Evolutionary conservation across 2,329 filamentous ascomycete genomes (phyloP).

Genomic region (Claviceps sp.): DNA sequence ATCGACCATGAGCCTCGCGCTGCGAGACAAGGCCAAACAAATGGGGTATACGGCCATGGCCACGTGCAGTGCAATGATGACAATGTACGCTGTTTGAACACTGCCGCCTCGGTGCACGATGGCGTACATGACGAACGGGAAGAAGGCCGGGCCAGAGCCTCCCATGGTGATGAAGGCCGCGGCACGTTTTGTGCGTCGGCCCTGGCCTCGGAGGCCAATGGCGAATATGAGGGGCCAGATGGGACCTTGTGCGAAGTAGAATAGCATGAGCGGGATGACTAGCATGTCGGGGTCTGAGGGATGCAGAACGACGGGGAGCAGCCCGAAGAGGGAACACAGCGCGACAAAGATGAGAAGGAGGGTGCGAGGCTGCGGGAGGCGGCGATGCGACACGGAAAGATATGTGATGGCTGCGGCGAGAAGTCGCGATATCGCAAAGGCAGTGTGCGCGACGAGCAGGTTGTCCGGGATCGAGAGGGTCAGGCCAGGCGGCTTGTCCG

Average conservation of each 20-base stretch:
- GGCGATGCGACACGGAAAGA: slow-evolving; percentile 30
- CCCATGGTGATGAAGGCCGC: slow-evolving; percentile 67
- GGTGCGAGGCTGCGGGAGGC: slow-evolving; percentile 52
- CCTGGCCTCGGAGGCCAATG: slow-evolving; percentile 66
- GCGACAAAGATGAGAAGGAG: slow-evolving; percentile 50
- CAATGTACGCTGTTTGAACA: slow-evolving; percentile 49
- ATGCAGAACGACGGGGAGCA: slow-evolving; percentile 33
- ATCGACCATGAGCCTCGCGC: slow-evolving; percentile 33
- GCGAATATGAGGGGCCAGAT: slow-evolving; percentile 74
- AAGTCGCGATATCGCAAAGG: slow-evolving; percentile 64
- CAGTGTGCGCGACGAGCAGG: slow-evolving; percentile 56
- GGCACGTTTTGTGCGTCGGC: slow-evolving; percentile 65
- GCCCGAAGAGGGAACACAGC: slow-evolving; percentile 44
- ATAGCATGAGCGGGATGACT: slow-evolving; percentile 50
- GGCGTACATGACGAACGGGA: slow-evolving; percentile 61
- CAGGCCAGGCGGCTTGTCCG: slow-evolving; percentile 29
- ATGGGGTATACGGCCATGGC: slow-evolving; percentile 34
- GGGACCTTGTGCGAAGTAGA: slow-evolving; percentile 71
- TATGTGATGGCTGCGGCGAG: slow-evolving; percentile 51
- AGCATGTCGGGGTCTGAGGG: slow-evolving; percentile 34
- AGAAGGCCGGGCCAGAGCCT: slow-evolving; percentile 57
- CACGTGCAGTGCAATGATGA: slow-evolving; percentile 42
- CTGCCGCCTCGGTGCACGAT: slow-evolving; percentile 46
- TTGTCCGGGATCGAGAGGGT: slow-evolving; percentile 47
- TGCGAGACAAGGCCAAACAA: slow-evolving; percentile 32